Percentiles rank a stretch among this genome's conserved stretches.
Evolutionary conservation across 352 stramenopile species (phyloP).

Genomic region (Poterioochromonas sp.): DNA sequence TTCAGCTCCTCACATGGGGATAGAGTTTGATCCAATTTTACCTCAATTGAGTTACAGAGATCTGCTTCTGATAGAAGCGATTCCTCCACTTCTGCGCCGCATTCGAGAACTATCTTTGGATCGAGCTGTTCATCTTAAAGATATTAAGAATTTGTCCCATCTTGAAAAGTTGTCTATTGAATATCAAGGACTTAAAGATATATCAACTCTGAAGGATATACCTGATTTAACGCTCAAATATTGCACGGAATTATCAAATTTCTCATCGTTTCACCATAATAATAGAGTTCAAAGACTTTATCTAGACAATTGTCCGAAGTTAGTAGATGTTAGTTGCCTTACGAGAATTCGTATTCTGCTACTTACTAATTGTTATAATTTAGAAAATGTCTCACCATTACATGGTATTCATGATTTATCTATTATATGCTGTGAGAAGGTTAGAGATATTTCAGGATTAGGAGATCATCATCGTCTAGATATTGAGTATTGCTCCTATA

Average conservation of each 20-base stretch:
- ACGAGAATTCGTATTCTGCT: constrained; percentile 13
- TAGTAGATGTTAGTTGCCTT: constrained; percentile 14
- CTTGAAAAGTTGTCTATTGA: too few species aligned
- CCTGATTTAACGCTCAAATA: constrained; percentile 14
- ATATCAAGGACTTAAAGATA: too few species aligned
- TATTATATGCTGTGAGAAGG: constrained; percentile 14
- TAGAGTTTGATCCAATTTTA: too few species aligned
- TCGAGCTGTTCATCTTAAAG: too few species aligned
- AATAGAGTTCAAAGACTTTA: constrained; percentile 17
- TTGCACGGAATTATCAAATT: constrained; percentile 15
- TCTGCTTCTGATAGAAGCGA: too few species aligned
- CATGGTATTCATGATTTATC: constrained; percentile 15
- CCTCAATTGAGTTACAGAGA: too few species aligned
- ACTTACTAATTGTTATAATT: constrained; percentile 18
- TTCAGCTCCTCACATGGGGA: too few species aligned
- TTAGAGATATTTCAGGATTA: constrained; percentile 17
- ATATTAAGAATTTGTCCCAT: too few species aligned
- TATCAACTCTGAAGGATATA: constrained; percentile 15
- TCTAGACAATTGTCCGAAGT: constrained; percentile 13
- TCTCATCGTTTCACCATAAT: constrained; percentile 14
- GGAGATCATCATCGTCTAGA: constrained; percentile 7
- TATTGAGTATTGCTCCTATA: constrained; percentile 12
- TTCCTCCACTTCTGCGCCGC: too few species aligned
- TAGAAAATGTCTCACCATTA: constrained; percentile 15
- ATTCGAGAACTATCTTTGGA: too few species aligned